A percentile compares a stretch with the other conserved stretches of the same genome.
Conservation (phyloP, 1,284 basidiomycete species). For the Trametes polyzona region DNA sequence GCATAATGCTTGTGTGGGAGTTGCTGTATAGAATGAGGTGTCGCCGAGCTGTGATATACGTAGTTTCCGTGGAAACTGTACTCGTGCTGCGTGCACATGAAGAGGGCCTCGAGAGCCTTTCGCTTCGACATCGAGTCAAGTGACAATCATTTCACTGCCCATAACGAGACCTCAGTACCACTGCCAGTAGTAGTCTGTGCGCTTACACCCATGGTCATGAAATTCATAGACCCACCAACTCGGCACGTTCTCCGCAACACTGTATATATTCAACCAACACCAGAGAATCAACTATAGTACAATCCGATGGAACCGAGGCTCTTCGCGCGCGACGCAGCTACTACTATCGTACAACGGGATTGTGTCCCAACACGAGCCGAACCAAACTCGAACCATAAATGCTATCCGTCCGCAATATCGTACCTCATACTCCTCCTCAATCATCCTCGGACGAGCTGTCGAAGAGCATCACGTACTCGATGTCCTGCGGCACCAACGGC, state of each 20-base stretch:
- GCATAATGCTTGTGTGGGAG: too few relatives aligned
- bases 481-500: conserved; percentile 35
- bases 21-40: too few relatives aligned
- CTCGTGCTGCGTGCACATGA: too few relatives aligned
- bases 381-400: not conserved
- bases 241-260: not conserved
- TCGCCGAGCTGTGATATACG: too few relatives aligned
- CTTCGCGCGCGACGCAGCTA: not conserved
- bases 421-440: conserved; percentile 18
- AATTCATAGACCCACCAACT: too few relatives aligned
- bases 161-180: too few relatives aligned
- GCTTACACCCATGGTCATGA: too few relatives aligned
- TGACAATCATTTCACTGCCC: too few relatives aligned
- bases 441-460: conserved; percentile 64
- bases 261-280: not conserved
- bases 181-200: too few relatives aligned
- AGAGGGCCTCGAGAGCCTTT: too few relatives aligned
- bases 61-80: too few relatives aligned
- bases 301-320: not conserved
- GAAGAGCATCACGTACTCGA: conserved; percentile 73
- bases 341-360: not conserved
- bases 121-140: not conserved
- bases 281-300: not conserved
- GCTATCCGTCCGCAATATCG: not conserved
- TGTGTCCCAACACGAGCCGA: not conserved